Conservation (phyloP, 139 green algal genomes). For the Haematococcus sp. region DNA sequence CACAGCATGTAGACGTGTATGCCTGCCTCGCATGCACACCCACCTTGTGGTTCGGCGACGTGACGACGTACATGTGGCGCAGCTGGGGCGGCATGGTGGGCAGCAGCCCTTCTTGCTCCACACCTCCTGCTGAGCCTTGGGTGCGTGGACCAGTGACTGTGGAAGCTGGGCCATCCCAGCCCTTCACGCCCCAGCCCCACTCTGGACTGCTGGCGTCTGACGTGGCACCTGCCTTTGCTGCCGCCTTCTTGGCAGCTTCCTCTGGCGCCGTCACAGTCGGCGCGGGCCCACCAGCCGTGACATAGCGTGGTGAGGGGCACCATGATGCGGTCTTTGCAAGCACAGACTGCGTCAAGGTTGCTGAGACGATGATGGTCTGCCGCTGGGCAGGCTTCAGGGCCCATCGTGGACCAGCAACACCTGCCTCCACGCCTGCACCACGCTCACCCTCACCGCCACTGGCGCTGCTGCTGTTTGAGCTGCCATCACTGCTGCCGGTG, state of each 20-base stretch:
- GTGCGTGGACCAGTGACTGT: slow-evolving; percentile 16
- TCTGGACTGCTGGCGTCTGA: background rate
- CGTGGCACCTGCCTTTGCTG: background rate
- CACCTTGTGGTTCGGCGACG: slow-evolving; percentile 31
- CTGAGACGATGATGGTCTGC: slow-evolving; percentile 79
- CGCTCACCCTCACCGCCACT: no score
- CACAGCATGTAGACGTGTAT: no score
- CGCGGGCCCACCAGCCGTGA: slow-evolving; percentile 21
- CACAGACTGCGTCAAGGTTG: slow-evolving; percentile 69
- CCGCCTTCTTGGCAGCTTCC: background rate
- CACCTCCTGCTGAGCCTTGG: slow-evolving; percentile 36
- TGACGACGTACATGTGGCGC: slow-evolving; percentile 57
- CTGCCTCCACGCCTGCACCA: no score
- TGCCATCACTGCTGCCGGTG: no score
- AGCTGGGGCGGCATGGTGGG: slow-evolving; percentile 70
- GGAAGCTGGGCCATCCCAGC: slow-evolving; percentile 45
- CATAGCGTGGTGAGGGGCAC: slow-evolving; percentile 52
- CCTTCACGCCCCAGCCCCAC: slow-evolving; percentile 52
- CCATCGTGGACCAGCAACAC: no score
- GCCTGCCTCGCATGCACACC: no score
- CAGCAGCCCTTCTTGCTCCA: slow-evolving; percentile 40
- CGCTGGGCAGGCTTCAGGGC: background rate
- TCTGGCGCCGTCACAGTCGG: slow-evolving; percentile 1
- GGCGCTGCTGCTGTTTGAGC: no score
- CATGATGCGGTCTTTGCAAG: slow-evolving; percentile 48